These are phyloP conservation scores for Kuraishia ogatae DNA, from an alignment of 805 yeast species.

Conservation along the genomic window DNA sequence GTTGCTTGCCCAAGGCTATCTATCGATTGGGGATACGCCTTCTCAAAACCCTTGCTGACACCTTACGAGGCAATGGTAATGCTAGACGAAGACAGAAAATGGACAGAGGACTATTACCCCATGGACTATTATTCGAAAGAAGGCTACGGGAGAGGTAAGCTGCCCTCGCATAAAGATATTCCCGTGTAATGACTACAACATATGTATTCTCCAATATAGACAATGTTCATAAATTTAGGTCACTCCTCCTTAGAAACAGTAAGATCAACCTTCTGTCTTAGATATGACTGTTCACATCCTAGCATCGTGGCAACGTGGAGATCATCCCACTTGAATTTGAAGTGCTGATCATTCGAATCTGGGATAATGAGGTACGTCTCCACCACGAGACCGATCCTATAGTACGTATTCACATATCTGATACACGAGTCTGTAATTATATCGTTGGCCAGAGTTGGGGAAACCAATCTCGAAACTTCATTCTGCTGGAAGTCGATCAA, in stretches of 20 bases:
- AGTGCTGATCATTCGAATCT: conserved; percentile 12
- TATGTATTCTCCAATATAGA: neutral
- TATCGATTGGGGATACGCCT: conserved; percentile 99
- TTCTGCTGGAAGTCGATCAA: conserved; percentile 51
- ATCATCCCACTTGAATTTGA: conserved; percentile 41
- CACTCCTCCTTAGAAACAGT: conserved; percentile 3
- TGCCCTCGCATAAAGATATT: conserved; percentile 33
- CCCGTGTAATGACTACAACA: conserved; percentile 4
- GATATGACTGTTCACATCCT: conserved; percentile 47
- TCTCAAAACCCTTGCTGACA: conserved; percentile 81
- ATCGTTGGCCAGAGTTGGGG: conserved; percentile 53
- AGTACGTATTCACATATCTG: conserved; percentile 39
- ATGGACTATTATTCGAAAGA: conserved; percentile 92
- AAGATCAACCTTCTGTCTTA: conserved; percentile 10
- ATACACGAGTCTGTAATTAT: conserved; percentile 42
- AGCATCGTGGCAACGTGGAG: conserved; percentile 57
- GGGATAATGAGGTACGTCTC: conserved; percentile 24
- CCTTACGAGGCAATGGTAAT: conserved; percentile 96
- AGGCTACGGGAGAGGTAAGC: conserved; percentile 85
- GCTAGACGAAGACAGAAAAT: conserved; percentile 60
- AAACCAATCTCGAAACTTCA: conserved; percentile 45
- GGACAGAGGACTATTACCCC: conserved; percentile 66
- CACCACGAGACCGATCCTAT: conserved; percentile 27
- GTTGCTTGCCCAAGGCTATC: conserved; percentile 96
- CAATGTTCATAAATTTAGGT: neutral